A percentile compares a stretch with the other conserved stretches of the same genome.
Evolutionary conservation across 148 eudicot genomes (phyloP).

Genomic region (Fallopia convolvulus): DNA sequence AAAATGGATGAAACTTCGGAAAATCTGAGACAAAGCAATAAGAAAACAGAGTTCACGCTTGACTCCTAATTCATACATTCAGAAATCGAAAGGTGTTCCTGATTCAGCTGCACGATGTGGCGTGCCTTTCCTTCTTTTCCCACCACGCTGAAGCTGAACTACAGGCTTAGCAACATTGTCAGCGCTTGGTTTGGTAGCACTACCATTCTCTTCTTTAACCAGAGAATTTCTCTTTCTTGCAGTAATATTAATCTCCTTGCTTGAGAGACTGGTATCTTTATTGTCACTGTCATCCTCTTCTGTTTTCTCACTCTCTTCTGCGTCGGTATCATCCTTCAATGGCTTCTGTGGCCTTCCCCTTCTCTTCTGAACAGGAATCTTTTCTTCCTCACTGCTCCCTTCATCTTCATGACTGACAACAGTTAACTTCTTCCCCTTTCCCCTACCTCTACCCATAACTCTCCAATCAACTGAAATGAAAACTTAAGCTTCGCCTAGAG

Average conservation of each 20-base stretch:
- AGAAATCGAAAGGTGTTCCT: conserved; percentile 20
- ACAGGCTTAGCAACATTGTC: conserved; percentile 42
- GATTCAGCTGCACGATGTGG: conserved; percentile 89
- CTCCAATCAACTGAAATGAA: background rate
- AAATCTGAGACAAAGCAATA: background rate
- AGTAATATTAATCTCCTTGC: conserved; percentile 31
- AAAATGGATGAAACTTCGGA: background rate
- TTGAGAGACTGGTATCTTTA: conserved; percentile 20
- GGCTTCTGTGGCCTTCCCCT: conserved; percentile 82
- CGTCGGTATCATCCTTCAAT: conserved; percentile 45
- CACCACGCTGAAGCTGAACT: conserved; percentile 59
- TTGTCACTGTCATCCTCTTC: conserved; percentile 32
- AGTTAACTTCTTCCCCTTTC: conserved; percentile 67
- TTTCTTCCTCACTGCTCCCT: conserved; percentile 82
- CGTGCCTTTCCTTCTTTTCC: conserved; percentile 72
- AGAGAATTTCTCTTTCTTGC: conserved; percentile 34
- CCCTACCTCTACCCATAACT: conserved; percentile 74
- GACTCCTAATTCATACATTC: background rate
- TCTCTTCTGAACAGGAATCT: conserved; percentile 71
- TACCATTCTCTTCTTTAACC: conserved; percentile 39
- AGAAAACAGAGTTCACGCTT: background rate
- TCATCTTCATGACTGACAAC: conserved; percentile 48
- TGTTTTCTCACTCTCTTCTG: conserved; percentile 34
- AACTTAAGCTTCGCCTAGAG: background rate
- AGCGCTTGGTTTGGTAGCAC: conserved; percentile 24